phyloP scores from a whole-genome alignment of 2,329 filamentous ascomycete genomes.

The Diatrype stigma region DNA sequence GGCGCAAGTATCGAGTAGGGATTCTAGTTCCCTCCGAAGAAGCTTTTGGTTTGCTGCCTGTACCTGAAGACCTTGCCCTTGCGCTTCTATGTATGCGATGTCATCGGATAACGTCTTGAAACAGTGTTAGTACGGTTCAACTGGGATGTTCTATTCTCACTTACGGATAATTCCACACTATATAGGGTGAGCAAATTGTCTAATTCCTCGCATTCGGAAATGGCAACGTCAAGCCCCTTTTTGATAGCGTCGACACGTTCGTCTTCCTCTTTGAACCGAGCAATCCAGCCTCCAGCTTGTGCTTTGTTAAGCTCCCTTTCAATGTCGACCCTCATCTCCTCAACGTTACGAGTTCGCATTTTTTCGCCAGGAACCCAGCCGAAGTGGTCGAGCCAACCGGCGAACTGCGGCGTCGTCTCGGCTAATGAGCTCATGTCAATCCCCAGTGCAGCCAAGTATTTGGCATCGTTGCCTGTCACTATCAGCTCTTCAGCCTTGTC shows the following conservation, averaged over 20 bases:
- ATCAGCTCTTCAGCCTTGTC: slow-evolving; percentile 57
- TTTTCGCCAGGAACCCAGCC: slow-evolving; percentile 78
- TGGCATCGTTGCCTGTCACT: slow-evolving; percentile 69
- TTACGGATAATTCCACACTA: slow-evolving; percentile 85
- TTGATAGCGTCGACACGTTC: slow-evolving; percentile 85
- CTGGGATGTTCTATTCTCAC: slow-evolving; percentile 25
- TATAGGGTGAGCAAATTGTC: slow-evolving; percentile 93
- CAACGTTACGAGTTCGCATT: slow-evolving; percentile 69
- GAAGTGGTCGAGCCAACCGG: slow-evolving; percentile 78
- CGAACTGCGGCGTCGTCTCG: slow-evolving; percentile 73
- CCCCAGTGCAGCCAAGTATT: slow-evolving; percentile 72
- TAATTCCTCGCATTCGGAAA: slow-evolving; percentile 91
- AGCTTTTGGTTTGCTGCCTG: slow-evolving; percentile 96
- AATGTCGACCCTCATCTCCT: slow-evolving; percentile 76
- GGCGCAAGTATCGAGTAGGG: slow-evolving; percentile 84
- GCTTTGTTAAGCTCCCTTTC: slow-evolving; percentile 85
- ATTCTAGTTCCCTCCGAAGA: slow-evolving; percentile 82
- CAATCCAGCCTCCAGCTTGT: slow-evolving; percentile 89
- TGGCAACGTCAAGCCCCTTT: slow-evolving; percentile 79
- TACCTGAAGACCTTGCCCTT: slow-evolving; percentile 93
- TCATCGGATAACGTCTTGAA: slow-evolving; percentile 84
- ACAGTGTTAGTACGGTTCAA: slow-evolving; percentile 17
- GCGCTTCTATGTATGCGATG: slow-evolving; percentile 94
- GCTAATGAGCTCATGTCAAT: slow-evolving; percentile 75
- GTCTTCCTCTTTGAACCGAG: slow-evolving; percentile 79